Evolutionary conservation across 2,329 filamentous ascomycete species (phyloP).

Genomic region (Arthroderma sp.): DNA sequence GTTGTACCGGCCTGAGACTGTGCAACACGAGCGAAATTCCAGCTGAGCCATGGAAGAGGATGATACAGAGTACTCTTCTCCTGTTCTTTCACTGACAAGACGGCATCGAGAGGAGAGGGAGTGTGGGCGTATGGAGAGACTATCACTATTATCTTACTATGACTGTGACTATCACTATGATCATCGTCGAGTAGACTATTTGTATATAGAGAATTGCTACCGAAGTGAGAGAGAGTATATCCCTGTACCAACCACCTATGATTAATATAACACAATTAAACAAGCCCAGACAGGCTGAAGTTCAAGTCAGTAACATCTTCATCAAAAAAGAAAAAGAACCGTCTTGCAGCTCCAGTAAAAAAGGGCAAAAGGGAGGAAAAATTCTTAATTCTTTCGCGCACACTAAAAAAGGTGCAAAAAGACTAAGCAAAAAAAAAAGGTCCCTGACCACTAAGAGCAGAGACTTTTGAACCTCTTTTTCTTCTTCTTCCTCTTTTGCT

Average conservation of each 20-base stretch:
- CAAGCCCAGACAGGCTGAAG: too few species aligned
- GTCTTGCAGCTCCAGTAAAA: too few species aligned
- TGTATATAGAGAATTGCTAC: too few species aligned
- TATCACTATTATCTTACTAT: too few species aligned
- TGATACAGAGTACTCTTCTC: neutral
- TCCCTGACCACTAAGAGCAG: neutral
- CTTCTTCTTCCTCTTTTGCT: neutral
- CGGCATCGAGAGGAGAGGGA: too few species aligned
- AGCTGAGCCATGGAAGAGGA: neutral
- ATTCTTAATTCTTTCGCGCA: neutral
- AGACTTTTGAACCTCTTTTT: neutral
- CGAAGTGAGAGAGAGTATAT: neutral
- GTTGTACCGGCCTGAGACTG: neutral
- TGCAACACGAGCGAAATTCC: neutral
- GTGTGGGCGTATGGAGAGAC: too few species aligned
- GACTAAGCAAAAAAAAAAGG: too few species aligned
- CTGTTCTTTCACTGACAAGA: too few species aligned
- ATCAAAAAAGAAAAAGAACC: too few species aligned
- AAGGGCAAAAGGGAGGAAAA: neutral
- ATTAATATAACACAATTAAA: constrained; percentile 5
- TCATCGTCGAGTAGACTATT: too few species aligned
- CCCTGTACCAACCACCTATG: neutral
- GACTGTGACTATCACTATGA: too few species aligned
- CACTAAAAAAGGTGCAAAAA: neutral
- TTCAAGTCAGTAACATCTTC: too few species aligned